Percentiles rank a stretch among this genome's conserved stretches.
Conservation (phyloP, 1,284 basidiomycete species). For the Ceratobasidium sp. region DNA sequence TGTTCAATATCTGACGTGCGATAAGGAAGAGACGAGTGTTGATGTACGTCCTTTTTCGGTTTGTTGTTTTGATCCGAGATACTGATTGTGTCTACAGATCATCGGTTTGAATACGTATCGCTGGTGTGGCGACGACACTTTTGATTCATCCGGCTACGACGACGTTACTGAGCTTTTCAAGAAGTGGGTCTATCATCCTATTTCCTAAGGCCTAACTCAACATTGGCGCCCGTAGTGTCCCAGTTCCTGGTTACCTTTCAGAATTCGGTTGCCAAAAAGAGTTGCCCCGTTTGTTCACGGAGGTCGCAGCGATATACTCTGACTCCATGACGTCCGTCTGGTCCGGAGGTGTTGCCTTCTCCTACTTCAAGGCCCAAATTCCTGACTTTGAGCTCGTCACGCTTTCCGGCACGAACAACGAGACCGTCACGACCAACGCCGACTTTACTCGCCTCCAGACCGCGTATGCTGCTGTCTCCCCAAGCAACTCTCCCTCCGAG, state of each 20-base stretch:
- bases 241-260: conserved; percentile 89
- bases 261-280: conserved; percentile 83
- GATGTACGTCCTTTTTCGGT: conserved; percentile 65
- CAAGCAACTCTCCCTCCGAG: conserved; percentile 75
- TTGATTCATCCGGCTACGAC: conserved; percentile 69
- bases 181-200: too few relatives aligned
- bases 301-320: conserved; percentile 79
- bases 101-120: conserved; percentile 87
- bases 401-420: conserved; percentile 72
- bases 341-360: conserved; percentile 90
- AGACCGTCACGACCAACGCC: conserved; percentile 70
- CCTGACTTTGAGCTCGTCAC: conserved; percentile 89
- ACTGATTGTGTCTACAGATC: conserved; percentile 80
- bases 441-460: conserved; percentile 78
- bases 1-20: conserved; percentile 81
- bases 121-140: conserved; percentile 83
- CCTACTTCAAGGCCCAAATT: conserved; percentile 82
- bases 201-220: too few relatives aligned
- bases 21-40: conserved; percentile 76
- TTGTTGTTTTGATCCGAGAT: too few relatives aligned
- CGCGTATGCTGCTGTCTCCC: conserved; percentile 71
- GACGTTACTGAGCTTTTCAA: conserved; percentile 61
- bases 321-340: conserved; percentile 80
- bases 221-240: conserved; percentile 64
- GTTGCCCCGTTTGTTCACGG: conserved; percentile 82